Evolutionary conservation across 225 moss, liverwort and hornwort genomes (phyloP).

Genomic region (Pleurozium schreberi): DNA sequence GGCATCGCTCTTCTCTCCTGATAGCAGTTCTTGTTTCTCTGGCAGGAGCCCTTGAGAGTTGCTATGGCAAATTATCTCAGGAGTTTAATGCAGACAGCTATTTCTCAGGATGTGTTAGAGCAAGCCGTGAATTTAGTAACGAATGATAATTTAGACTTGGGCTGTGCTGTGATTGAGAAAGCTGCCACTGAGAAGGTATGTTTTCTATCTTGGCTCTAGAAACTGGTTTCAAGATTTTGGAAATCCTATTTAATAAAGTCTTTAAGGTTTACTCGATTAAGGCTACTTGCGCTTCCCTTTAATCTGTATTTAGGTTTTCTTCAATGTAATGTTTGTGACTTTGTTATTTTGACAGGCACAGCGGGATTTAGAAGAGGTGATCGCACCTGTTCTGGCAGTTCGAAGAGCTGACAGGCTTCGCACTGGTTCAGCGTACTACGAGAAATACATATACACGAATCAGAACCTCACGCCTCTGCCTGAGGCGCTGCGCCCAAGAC

Average conservation of each 20-base stretch:
- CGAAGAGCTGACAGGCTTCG: constrained; percentile 59
- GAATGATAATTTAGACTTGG: constrained; percentile 90
- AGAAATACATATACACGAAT: constrained; percentile 52
- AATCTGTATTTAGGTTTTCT: background rate
- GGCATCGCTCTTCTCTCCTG: background rate
- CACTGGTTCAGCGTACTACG: constrained; percentile 45
- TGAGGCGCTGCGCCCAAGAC: constrained; percentile 70
- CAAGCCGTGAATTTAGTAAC: constrained; percentile 91
- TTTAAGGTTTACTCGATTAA: background rate
- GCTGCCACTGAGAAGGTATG: constrained; percentile 91
- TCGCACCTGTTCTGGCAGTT: constrained; percentile 53
- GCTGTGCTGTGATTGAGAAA: constrained; percentile 96
- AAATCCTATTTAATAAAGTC: background rate
- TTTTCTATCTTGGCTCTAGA: background rate
- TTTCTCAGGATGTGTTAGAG: constrained; percentile 66
- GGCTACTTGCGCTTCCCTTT: background rate
- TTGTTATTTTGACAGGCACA: constrained; percentile 39
- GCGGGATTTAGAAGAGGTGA: constrained; percentile 74
- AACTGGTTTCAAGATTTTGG: background rate
- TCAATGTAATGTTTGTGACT: background rate
- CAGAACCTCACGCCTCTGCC: constrained; percentile 67
- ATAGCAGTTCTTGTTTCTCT: background rate
- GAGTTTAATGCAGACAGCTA: constrained; percentile 57
- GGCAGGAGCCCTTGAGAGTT: constrained; percentile 83
- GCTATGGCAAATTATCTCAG: constrained; percentile 89